Percentiles rank a stretch among this genome's conserved stretches.
Evolutionary conservation across 257 asterid genomes (phyloP).

Genomic region (Phtheirospermum japonicum): DNA sequence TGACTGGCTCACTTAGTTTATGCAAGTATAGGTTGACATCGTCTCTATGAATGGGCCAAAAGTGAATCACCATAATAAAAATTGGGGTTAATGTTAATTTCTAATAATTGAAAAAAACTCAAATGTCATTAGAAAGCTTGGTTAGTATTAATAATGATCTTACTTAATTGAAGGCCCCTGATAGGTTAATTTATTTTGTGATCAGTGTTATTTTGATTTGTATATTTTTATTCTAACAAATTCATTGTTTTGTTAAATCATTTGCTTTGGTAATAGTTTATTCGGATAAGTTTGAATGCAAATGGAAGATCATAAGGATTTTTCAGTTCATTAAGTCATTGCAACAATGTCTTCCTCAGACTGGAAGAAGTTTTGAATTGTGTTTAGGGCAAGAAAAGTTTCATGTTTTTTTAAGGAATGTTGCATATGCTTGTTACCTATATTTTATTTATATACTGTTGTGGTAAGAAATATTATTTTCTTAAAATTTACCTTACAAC

Average conservation of each 20-base stretch:
- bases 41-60: too few relatives aligned
- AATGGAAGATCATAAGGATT: not conserved
- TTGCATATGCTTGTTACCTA: conserved; percentile 8
- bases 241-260: not conserved
- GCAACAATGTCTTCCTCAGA: conserved; percentile 9
- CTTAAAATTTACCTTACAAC: not conserved
- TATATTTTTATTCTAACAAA: conserved; percentile 9
- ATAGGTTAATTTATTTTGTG: conserved; percentile 2
- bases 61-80: conserved; percentile 6
- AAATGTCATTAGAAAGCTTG: conserved; percentile 12
- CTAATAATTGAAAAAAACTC: conserved; percentile 16
- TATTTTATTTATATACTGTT: conserved; percentile 10
- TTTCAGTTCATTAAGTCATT: not conserved
- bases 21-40: too few relatives aligned
- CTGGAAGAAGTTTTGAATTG: conserved; percentile 7
- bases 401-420: conserved; percentile 15
- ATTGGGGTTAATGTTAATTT: conserved; percentile 30
- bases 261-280: not conserved
- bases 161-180: conserved; percentile 13
- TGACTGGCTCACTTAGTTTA: too few relatives aligned
- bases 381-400: not conserved
- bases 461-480: conserved; percentile 1
- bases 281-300: conserved; percentile 1
- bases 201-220: conserved; percentile 1
- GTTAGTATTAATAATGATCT: not conserved